Evolutionary conservation across 257 asterid genomes (phyloP), one percentile per base, ranked within the genome.

Genomic region (Voacanga thouarsii): DNA sequence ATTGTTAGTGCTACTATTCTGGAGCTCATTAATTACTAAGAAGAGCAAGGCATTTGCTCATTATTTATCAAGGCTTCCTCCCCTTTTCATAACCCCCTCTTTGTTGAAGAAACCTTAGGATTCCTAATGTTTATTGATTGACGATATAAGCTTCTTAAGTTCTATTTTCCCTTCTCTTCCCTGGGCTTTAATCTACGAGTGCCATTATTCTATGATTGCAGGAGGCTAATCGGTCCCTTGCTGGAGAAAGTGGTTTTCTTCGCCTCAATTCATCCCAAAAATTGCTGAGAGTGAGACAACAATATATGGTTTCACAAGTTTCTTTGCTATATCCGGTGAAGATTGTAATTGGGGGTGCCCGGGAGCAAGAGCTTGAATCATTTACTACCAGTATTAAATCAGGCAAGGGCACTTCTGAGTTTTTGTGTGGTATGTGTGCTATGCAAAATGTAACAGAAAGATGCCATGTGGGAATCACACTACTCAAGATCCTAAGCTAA

Each of bases 301-400:
- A 86, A 39, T 82, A 77, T 79, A 85, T 91, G 97, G 88, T 92
- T 67, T 89, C 97, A n/a, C 98, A 92, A 83, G 89, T 94, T 84
- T 89, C 91, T 59, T 82, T 87, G 84, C 90, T 95, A 61, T 93
- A 91, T 85, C 98, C 99, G 3, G 96, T 95, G 81, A 95, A 92
- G 86, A 82, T 89, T 75, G 86, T 87, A 68, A 71, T 80, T 63
- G 89, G 90, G 55, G 93, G 81, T 79, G 75, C 88, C 72, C 89
- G 84, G 65, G 97, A 92, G 81, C 98, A 89, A 82, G 98, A 94
- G 82, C 91, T 92, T 78, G 98, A 91, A 85, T 92, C 96, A 69
- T 92, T 91, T 82, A 83, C 91, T 72, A 87, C 87, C 85, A 89
- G 82, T 74, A 80, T 83, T 53, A 86, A 83, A 79, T 77, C 94